These are phyloP conservation scores for Achaetomium macrosporum DNA, from an alignment of 2,329 filamentous ascomycete genomes.

Conservation along the genomic window DNA sequence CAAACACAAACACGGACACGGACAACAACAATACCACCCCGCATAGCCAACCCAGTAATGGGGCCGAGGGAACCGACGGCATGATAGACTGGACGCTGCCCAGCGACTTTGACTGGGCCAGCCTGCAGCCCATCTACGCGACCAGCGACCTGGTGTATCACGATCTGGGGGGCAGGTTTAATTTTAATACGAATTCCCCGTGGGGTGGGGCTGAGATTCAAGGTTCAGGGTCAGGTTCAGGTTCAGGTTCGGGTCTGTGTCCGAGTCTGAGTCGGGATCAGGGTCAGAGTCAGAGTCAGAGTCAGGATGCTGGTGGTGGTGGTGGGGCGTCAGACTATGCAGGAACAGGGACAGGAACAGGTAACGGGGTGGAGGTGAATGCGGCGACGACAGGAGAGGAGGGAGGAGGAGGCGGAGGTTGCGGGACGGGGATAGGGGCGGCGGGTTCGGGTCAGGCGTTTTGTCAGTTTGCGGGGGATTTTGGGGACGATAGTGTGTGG, in stretches of 20 bases:
- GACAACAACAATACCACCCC: not conserved
- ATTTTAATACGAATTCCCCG: too few relatives aligned
- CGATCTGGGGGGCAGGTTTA: slow-evolving; percentile 34
- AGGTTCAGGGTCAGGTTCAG: not conserved
- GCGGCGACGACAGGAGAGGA: slow-evolving; percentile 4
- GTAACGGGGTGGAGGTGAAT: not conserved
- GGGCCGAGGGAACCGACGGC: not conserved
- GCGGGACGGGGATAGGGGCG: not conserved
- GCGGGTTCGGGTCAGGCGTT: not conserved
- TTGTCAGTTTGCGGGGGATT: slow-evolving; percentile 25
- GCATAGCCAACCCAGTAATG: not conserved
- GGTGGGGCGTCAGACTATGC: not conserved
- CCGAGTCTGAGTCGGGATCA: too few relatives aligned
- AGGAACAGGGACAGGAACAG: not conserved
- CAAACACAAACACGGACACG: not conserved
- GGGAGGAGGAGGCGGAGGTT: not conserved
- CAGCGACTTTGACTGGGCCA: slow-evolving; percentile 43
- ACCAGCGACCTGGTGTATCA: slow-evolving; percentile 54
- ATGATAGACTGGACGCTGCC: slow-evolving; percentile 37
- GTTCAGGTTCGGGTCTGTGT: too few relatives aligned
- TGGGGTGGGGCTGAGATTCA: too few relatives aligned
- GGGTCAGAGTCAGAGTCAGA: not conserved
- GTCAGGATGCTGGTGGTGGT: not conserved
- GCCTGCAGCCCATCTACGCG: slow-evolving; percentile 50
- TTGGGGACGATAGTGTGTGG: slow-evolving; percentile 30